These are phyloP conservation scores for Pleurotus citrinopileatus DNA, from an alignment of 768 basidiomycete genomes.

Conservation along the genomic window DNA sequence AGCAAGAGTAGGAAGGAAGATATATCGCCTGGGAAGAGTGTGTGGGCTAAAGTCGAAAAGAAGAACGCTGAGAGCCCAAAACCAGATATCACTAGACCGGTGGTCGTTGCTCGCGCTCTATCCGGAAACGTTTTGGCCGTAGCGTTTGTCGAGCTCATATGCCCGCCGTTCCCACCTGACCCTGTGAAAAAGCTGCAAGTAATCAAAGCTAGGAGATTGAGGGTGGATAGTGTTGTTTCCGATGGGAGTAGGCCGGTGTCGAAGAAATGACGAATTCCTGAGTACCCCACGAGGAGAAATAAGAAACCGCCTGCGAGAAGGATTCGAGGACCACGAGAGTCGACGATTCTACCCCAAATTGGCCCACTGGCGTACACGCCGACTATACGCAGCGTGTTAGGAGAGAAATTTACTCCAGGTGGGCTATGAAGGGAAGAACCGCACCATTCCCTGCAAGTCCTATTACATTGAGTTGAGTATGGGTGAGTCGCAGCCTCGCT, in stretches of 20 bases:
- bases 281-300: conserved; percentile 68
- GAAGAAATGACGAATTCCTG: conserved; percentile 68
- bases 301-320: conserved; percentile 59
- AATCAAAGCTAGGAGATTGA: conserved; percentile 50
- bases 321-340: conserved; percentile 67
- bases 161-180: conserved; percentile 69
- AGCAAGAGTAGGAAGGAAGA: conserved; percentile 75
- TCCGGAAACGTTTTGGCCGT: conserved; percentile 85
- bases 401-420: neutral
- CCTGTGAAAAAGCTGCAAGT: conserved; percentile 73
- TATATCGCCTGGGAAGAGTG: conserved; percentile 73
- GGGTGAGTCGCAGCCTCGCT: conserved; percentile 65
- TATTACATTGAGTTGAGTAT: conserved; percentile 81
- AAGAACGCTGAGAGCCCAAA: conserved; percentile 91
- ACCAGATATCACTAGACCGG: conserved; percentile 78
- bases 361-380: conserved; percentile 80
- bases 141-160: conserved; percentile 70
- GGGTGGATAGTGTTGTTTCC: conserved; percentile 32
- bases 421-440: conserved; percentile 17
- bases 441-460: conserved; percentile 77
- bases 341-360: conserved; percentile 77
- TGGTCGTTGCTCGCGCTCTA: conserved; percentile 68
- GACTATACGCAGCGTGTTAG: conserved; percentile 28
- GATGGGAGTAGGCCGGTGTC: conserved; percentile 44
- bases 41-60: conserved; percentile 75